Conservation (phyloP, 352 stramenopile genomes). For the Globisporangium radiosum region DNA sequence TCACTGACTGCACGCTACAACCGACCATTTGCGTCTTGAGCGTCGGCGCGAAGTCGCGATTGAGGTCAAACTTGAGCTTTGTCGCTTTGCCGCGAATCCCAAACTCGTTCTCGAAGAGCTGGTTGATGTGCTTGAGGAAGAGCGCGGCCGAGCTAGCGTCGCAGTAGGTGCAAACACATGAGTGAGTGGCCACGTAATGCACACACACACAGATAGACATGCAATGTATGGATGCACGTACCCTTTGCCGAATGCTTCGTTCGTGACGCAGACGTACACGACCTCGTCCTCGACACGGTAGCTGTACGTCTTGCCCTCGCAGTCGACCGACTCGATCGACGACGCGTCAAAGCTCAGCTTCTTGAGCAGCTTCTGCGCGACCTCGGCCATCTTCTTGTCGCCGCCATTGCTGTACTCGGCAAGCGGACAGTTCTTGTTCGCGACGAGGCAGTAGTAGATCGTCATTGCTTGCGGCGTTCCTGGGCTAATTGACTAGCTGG, state of each 20-base stretch:
- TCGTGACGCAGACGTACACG: conserved; percentile 80
- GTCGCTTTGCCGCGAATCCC: conserved; percentile 82
- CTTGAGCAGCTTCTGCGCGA: conserved; percentile 81
- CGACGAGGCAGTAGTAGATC: conserved; percentile 86
- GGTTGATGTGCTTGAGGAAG: conserved; percentile 84
- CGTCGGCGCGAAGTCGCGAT: conserved; percentile 74
- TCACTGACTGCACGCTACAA: not conserved
- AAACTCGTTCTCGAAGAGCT: conserved; percentile 82
- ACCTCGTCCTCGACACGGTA: conserved; percentile 83
- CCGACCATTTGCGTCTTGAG: conserved; percentile 83
- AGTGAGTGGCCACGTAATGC: not conserved
- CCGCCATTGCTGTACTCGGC: conserved; percentile 77
- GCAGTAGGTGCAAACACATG: not conserved
- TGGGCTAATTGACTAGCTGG: too few relatives aligned
- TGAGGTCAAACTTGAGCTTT: conserved; percentile 86
- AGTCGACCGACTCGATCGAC: conserved; percentile 76
- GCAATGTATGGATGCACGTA: conserved; percentile 12
- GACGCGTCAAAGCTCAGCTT: conserved; percentile 74
- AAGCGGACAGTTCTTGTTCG: conserved; percentile 73
- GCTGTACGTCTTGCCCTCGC: conserved; percentile 77
- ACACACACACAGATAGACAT: too few relatives aligned
- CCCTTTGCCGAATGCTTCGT: conserved; percentile 76
- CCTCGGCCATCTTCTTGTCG: conserved; percentile 84
- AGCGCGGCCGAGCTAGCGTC: conserved; percentile 53
- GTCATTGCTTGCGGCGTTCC: conserved; percentile 29